These are phyloP conservation scores for Picea glauca DNA, from an alignment of 75 land plant species.

Conservation along the genomic window DNA sequence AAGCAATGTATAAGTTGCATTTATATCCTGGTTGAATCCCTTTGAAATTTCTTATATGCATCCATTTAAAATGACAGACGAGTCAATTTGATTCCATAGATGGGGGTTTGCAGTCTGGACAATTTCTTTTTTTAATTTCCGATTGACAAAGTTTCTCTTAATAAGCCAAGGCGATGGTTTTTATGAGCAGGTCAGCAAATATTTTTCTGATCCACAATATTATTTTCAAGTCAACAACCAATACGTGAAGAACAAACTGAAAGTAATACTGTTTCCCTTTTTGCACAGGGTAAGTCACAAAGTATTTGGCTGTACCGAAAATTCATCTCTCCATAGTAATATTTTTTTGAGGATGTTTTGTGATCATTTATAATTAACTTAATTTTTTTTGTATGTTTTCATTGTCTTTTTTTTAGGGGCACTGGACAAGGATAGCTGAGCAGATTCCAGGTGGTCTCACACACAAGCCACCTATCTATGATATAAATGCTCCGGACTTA, in stretches of 20 bases:
- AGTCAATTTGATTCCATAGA: neutral
- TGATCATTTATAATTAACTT: neutral
- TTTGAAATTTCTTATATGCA: neutral
- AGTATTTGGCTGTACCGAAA: neutral
- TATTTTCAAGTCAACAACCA: slow-evolving; percentile 93
- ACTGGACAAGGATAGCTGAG: slow-evolving; percentile 84
- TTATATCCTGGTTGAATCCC: slow-evolving; percentile 3
- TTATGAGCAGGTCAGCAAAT: slow-evolving; percentile 62
- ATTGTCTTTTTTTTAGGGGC: slow-evolving; percentile 40
- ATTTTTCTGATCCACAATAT: slow-evolving; percentile 77
- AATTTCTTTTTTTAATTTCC: neutral
- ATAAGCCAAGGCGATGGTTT: neutral
- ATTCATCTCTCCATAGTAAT: neutral
- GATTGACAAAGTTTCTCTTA: neutral
- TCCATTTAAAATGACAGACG: neutral
- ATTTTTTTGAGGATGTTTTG: neutral
- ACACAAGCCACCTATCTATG: slow-evolving; percentile 77
- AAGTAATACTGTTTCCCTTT: slow-evolving; percentile 84
- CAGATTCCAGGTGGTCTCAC: slow-evolving; percentile 70
- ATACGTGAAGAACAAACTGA: slow-evolving; percentile 89
- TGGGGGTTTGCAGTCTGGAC: neutral
- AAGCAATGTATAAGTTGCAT: slow-evolving; percentile 63
- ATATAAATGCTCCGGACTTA: slow-evolving; percentile 83
- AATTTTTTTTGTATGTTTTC: neutral
- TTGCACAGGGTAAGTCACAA: slow-evolving; percentile 63